Evolutionary conservation across 257 asterid species (phyloP), one percentile per base, ranked within the genome.

Genomic region (Henckelia pumila): DNA sequence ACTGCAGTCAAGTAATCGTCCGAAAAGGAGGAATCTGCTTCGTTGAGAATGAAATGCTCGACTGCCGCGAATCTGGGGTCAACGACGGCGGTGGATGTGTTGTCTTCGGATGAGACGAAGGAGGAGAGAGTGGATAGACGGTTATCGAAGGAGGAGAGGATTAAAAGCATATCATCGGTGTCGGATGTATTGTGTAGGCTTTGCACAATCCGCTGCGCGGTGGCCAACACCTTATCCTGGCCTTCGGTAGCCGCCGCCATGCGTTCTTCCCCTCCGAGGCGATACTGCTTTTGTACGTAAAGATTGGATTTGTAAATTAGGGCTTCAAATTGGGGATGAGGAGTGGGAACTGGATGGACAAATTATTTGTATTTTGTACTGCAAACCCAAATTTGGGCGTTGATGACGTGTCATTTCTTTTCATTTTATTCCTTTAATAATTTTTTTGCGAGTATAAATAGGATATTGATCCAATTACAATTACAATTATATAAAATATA

Each of bases 191-290:
- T 81, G 47, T 88, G 85, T 13, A 92, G 93, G 8, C 89, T 84
- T 82, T 86, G 84, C n/a, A 92, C 91, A 81, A 92, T 89, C 86
- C 89, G 92, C 79, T 88, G 96, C 21, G 96, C 98, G 14, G 98
- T 82, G 35, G 95, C 96, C 59, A 92, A 69, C 8, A 92, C 96
- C 75, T 86, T 92, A 66, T 89, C 95, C 64, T 88, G 80, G 56
- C 89, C 97, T 61, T 85, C 88, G 52, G 73, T 79, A 25, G 88
- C 69, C 75, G 89, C 88, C 84, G 89, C 94, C 94, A 83, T 89
- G 47, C 85, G 47, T 63, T 44, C 33, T 26, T 47, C 63, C 5
- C 30, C 61, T 19, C 25, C 20, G 65, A 60, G 53, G 19, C 19
- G 53, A 16, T 44, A 20, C 20, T 44, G 53, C 7, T 44, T 14